phyloP scores from a whole-genome alignment of 768 basidiomycete species.

The Holtermanniella nyarrowii region DNA sequence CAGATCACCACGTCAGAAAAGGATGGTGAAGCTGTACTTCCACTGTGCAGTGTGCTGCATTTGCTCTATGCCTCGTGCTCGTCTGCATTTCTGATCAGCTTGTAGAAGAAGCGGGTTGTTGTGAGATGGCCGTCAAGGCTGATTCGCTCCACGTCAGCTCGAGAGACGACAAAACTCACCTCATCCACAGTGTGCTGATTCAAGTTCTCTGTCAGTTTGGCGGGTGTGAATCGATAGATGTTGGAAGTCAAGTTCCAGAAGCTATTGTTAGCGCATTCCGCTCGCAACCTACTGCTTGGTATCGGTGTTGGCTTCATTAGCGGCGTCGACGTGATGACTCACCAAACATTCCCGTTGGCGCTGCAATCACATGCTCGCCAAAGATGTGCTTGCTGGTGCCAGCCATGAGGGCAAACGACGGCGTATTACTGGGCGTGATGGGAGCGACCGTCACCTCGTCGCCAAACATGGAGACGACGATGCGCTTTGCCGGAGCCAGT shows the following conservation, averaged over 20 bases:
- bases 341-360: conserved; percentile 40
- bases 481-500: conserved; percentile 13
- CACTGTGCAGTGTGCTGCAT: no score
- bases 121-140: conserved; percentile 37
- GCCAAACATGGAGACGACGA: conserved; percentile 14
- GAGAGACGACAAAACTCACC: conserved; percentile 14
- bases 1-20: no score
- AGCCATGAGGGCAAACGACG: conserved; percentile 34
- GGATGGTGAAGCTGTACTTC: no score
- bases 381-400: conserved; percentile 38
- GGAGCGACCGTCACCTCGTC: conserved; percentile 28
- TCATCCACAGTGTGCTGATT: conserved; percentile 43
- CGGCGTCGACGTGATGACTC: conserved; percentile 5
- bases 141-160: conserved; percentile 20
- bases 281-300: conserved; percentile 11
- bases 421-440: conserved; percentile 20
- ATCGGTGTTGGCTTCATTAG: conserved; percentile 38
- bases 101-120: conserved; percentile 40
- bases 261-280: neutral
- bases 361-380: conserved; percentile 34
- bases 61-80: neutral
- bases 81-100: conserved; percentile 38
- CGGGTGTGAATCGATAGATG: conserved; percentile 42
- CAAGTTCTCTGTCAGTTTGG: conserved; percentile 19
- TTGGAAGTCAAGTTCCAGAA: conserved; percentile 39